Percentiles rank a stretch among this genome's conserved stretches.
These are phyloP conservation scores for Acephala macrosclerotiorum DNA, from an alignment of 2,329 filamentous ascomycete species.

Conservation along the genomic window DNA sequence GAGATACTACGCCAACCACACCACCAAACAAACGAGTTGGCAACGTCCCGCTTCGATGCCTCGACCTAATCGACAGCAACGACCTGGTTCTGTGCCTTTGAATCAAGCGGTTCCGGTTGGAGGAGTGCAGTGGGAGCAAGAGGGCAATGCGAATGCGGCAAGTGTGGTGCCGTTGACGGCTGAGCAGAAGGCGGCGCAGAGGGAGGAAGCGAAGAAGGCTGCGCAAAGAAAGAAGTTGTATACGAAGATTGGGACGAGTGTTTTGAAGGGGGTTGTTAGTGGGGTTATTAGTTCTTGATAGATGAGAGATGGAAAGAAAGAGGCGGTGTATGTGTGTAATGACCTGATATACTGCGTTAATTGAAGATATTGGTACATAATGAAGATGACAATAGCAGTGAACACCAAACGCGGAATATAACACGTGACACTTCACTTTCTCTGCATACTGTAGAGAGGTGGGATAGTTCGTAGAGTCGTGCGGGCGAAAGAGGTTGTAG, in stretches of 20 bases:
- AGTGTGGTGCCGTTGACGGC: background rate
- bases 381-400: too few species aligned
- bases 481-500: too few species aligned
- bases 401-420: too few species aligned
- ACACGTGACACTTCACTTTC: too few species aligned
- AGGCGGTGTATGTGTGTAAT: background rate
- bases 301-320: background rate
- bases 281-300: background rate
- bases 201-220: background rate
- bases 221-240: background rate
- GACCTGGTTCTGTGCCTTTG: background rate
- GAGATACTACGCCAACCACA: slow-evolving; percentile 1
- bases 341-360: too few species aligned
- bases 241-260: background rate
- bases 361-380: too few species aligned
- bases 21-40: slow-evolving; percentile 4
- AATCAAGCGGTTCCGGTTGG: background rate
- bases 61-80: background rate
- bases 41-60: background rate
- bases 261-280: background rate
- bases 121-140: background rate
- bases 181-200: background rate
- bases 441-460: too few species aligned
- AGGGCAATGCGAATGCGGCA: background rate
- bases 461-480: too few species aligned